Percentiles rank a stretch among this genome's conserved stretches.
phyloP scores from a whole-genome alignment of 164 flowering plant genomes.

The Berberis vulgaris region DNA sequence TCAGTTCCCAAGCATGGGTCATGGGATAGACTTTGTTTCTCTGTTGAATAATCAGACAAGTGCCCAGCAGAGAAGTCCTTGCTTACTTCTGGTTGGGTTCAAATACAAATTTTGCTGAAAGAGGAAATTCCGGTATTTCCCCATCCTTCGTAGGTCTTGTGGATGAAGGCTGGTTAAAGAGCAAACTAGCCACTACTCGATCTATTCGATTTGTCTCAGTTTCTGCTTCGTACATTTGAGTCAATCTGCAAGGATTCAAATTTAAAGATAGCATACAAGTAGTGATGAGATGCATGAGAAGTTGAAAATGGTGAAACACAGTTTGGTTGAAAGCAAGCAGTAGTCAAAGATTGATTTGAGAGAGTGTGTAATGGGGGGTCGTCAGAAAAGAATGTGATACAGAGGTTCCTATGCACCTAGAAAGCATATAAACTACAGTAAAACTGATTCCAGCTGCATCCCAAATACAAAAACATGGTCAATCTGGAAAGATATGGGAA shows the following conservation, averaged over 20 bases:
- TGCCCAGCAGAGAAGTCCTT: constrained; percentile 15
- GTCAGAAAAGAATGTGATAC: no score
- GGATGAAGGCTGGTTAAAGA: constrained; percentile 56
- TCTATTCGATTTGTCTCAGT: constrained; percentile 83
- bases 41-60: constrained; percentile 18
- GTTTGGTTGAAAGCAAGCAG: no score
- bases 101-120: constrained; percentile 22
- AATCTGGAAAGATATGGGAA: no score
- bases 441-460: no score
- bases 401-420: no score
- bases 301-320: no score
- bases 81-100: constrained; percentile 20
- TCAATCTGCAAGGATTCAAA: constrained; percentile 23
- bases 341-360: no score
- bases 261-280: not conserved
- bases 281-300: not conserved
- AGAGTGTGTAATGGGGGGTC: no score
- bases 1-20: constrained; percentile 13
- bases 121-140: constrained; percentile 37
- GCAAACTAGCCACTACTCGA: constrained; percentile 75
- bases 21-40: constrained; percentile 14
- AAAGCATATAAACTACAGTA: no score
- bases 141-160: constrained; percentile 23
- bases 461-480: no score
- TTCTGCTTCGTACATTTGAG: constrained; percentile 38